Conservation (phyloP, 805 yeast species). For the Barnettozyma sp. region DNA sequence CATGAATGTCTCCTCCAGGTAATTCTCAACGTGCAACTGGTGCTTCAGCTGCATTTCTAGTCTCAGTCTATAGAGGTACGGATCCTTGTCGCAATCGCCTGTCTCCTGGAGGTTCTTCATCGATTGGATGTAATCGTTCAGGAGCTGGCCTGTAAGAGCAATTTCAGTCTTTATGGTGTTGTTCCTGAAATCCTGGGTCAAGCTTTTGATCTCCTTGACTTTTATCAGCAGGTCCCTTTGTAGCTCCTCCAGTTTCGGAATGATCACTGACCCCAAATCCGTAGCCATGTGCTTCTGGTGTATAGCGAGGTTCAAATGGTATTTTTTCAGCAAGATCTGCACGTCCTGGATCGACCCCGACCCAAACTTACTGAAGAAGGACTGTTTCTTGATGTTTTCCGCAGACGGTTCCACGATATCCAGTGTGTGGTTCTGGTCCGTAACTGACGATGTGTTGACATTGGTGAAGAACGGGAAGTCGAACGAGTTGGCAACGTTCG, state of each 20-base stretch:
- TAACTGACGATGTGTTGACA: slow-evolving; percentile 5
- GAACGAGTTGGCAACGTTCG: slow-evolving; percentile 73
- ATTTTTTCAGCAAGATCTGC: slow-evolving; percentile 62
- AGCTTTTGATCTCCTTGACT: slow-evolving; percentile 76
- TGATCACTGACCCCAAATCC: slow-evolving; percentile 50
- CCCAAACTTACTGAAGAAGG: slow-evolving; percentile 65
- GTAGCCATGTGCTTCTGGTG: slow-evolving; percentile 48
- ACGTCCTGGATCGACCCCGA: slow-evolving; percentile 76
- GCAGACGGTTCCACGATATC: slow-evolving; percentile 30
- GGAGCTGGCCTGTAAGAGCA: slow-evolving; percentile 52
- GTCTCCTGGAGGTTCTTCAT: slow-evolving; percentile 46
- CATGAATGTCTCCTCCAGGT: slow-evolving; percentile 78
- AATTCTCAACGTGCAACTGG: slow-evolving; percentile 78
- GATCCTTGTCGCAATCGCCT: slow-evolving; percentile 51
- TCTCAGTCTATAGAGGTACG: slow-evolving; percentile 61
- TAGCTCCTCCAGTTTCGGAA: slow-evolving; percentile 63
- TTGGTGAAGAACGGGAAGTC: slow-evolving; percentile 35
- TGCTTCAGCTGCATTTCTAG: slow-evolving; percentile 71
- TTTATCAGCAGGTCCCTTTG: slow-evolving; percentile 70
- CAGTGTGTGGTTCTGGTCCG: slow-evolving; percentile 17
- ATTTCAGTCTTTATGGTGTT: slow-evolving; percentile 60
- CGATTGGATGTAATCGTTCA: slow-evolving; percentile 48
- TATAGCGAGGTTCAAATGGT: slow-evolving; percentile 56
- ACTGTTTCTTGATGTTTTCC: slow-evolving; percentile 25
- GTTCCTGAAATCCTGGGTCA: slow-evolving; percentile 71